A percentile compares a stretch with the other conserved stretches of the same genome.
Conservation (phyloP, 2,329 filamentous ascomycete genomes). For the Fusarium guadeloupense region DNA sequence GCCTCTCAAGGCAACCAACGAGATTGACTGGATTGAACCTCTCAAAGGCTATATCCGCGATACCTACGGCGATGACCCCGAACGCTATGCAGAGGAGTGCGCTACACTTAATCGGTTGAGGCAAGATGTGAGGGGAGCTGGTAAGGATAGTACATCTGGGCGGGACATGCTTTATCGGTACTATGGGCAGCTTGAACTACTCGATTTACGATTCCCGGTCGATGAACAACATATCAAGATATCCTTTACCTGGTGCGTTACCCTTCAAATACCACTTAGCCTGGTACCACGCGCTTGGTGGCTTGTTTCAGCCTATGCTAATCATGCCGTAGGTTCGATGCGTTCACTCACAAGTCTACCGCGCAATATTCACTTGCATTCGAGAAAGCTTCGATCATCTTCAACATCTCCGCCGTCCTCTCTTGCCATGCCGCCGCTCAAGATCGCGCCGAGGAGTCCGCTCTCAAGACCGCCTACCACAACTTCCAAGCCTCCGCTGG, state of each 20-base stretch:
- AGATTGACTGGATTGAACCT: conserved; percentile 96
- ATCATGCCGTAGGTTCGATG: conserved; percentile 80
- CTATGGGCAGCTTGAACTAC: conserved; percentile 93
- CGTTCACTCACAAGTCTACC: conserved; percentile 98
- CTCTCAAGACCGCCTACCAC: conserved; percentile 95
- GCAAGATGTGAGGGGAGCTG: conserved; percentile 97
- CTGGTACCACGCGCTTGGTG: not conserved
- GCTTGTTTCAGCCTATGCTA: conserved; percentile 5
- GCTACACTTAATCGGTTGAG: conserved; percentile 90
- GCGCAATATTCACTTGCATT: conserved; percentile 96
- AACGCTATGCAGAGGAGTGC: conserved; percentile 95
- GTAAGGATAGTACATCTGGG: conserved; percentile 94
- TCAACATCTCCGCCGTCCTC: conserved; percentile 97
- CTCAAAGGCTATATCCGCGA: conserved; percentile 93
- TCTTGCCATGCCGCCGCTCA: conserved; percentile 96
- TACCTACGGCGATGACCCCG: conserved; percentile 95
- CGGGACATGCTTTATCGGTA: conserved; percentile 95
- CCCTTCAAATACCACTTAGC: not conserved
- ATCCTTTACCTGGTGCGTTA: conserved; percentile 89
- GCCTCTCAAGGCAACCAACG: conserved; percentile 92
- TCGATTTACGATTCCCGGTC: conserved; percentile 94
- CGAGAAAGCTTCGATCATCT: conserved; percentile 98
- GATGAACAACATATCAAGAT: conserved; percentile 99
- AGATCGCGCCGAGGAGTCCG: conserved; percentile 89
- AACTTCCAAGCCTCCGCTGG: conserved; percentile 97